A percentile compares a stretch with the other conserved stretches of the same genome.
These are phyloP conservation scores for Metschnikowia baotianmanensis DNA, from an alignment of 805 yeast genomes.

Conservation along the genomic window DNA sequence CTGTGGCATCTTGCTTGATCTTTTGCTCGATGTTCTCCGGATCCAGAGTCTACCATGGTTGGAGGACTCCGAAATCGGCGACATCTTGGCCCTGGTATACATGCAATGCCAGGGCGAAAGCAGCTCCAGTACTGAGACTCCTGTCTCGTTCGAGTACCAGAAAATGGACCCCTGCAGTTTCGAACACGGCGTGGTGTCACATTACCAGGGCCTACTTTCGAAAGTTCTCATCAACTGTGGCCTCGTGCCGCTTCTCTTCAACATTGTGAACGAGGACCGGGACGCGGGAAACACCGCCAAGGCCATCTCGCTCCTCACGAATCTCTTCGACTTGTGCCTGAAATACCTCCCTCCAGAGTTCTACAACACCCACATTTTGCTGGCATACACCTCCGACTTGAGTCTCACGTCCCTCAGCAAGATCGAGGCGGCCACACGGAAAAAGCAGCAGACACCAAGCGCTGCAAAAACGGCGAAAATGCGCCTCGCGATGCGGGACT, in stretches of 20 bases:
- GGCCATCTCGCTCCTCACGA: conserved; percentile 63
- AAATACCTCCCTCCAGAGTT: conserved; percentile 53
- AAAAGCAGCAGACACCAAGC: conserved; percentile 2
- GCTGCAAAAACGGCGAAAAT: conserved; percentile 14
- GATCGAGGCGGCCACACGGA: conserved; percentile 16
- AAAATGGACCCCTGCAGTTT: conserved; percentile 29
- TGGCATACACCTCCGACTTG: conserved; percentile 10
- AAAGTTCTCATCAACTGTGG: conserved; percentile 54
- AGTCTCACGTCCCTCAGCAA: conserved; percentile 14
- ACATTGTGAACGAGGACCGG: conserved; percentile 39
- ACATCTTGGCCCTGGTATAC: conserved; percentile 13
- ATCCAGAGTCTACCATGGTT: conserved; percentile 59
- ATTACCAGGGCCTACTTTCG: conserved; percentile 63
- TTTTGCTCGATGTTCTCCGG: conserved; percentile 65
- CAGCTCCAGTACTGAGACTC: too few species aligned
- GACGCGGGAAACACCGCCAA: conserved; percentile 51
- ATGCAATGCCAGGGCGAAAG: too few species aligned
- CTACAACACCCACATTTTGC: conserved; percentile 17
- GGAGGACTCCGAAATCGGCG: conserved; percentile 16
- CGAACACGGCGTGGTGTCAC: conserved; percentile 50
- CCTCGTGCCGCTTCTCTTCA: conserved; percentile 47
- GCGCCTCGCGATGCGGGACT: conserved; percentile 21
- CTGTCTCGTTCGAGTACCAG: conserved; percentile 15
- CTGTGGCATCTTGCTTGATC: conserved; percentile 65
- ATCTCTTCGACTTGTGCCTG: conserved; percentile 53